These are phyloP conservation scores for Monosporascus sp. DNA, from an alignment of 2,329 filamentous ascomycete species.

Conservation along the genomic window DNA sequence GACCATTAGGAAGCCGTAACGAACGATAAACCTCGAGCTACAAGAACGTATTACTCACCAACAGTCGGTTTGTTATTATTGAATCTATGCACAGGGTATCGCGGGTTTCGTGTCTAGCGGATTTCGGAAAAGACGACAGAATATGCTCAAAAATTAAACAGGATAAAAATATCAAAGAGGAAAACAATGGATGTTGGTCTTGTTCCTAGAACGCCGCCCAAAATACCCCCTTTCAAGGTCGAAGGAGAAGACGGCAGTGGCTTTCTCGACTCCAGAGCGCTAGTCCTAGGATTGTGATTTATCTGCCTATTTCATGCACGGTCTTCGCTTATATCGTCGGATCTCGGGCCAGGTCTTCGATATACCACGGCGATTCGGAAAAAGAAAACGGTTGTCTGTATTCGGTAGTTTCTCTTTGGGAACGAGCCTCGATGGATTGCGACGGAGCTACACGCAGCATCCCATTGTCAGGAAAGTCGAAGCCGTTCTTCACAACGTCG, in stretches of 20 bases:
- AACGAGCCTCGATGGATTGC: constrained; percentile 21
- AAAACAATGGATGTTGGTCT: background rate
- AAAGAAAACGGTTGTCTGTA: background rate
- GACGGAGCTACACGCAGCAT: constrained; percentile 25
- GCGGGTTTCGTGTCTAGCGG: constrained; percentile 25
- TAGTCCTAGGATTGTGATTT: background rate
- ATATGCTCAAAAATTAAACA: constrained; percentile 16
- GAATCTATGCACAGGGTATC: constrained; percentile 31
- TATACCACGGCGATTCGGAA: background rate
- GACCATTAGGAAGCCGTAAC: background rate
- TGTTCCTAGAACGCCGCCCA: background rate
- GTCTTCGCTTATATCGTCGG: background rate
- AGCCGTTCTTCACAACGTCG: constrained; percentile 15
- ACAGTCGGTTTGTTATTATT: constrained; percentile 18
- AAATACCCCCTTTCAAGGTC: background rate
- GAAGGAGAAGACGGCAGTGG: background rate
- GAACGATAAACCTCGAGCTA: background rate
- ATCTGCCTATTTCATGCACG: background rate
- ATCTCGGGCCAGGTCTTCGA: background rate
- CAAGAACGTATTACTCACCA: constrained; percentile 22
- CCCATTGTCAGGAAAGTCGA: constrained; percentile 22
- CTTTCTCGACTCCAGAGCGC: background rate
- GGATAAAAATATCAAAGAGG: constrained; percentile 11
- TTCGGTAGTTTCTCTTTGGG: constrained; percentile 6
- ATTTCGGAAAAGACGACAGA: constrained; percentile 12